Evolutionary conservation across 768 basidiomycete genomes (phyloP).

Genomic region (Hypsizygus marmoreus): DNA sequence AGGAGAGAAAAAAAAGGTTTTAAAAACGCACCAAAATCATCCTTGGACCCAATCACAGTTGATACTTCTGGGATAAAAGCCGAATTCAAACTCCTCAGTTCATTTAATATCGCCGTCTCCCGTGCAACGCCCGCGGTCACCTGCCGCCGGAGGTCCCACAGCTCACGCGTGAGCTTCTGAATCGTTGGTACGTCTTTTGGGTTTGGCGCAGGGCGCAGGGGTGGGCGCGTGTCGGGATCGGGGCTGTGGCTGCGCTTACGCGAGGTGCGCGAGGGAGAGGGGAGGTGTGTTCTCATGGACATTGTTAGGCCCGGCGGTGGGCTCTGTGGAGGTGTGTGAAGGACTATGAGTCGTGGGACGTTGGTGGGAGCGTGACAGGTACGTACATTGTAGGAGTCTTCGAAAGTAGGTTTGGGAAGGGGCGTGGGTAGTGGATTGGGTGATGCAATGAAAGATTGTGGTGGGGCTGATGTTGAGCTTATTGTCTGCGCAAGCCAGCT

Average conservation of each 20-base stretch:
- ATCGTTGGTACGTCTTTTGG: constrained; percentile 9
- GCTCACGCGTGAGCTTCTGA: constrained; percentile 24
- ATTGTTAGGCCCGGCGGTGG: background rate
- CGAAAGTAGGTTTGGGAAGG: too few relatives aligned
- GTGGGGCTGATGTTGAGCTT: background rate
- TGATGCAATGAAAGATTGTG: too few relatives aligned
- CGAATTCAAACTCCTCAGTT: constrained; percentile 24
- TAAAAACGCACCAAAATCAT: constrained; percentile 12
- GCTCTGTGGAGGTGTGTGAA: constrained; percentile 9
- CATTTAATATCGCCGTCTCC: constrained; percentile 25
- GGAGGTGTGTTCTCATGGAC: background rate
- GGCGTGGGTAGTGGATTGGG: constrained; percentile 3
- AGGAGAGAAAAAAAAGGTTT: too few relatives aligned
- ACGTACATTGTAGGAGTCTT: constrained; percentile 6
- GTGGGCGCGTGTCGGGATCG: background rate
- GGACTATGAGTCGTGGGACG: background rate
- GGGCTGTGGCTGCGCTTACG: constrained; percentile 15
- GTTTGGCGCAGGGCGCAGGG: background rate
- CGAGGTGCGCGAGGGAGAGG: background rate
- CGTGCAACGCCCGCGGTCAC: constrained; percentile 24
- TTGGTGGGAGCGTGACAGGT: background rate
- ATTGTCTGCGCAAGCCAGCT: too few relatives aligned
- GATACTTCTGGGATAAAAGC: constrained; percentile 6
- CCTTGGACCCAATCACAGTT: constrained; percentile 1
- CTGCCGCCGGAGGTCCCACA: constrained; percentile 27